A percentile compares a stretch with the other conserved stretches of the same genome.
phyloP scores from a whole-genome alignment of 331 rosid genomes.

The Pyrus hybrid region DNA sequence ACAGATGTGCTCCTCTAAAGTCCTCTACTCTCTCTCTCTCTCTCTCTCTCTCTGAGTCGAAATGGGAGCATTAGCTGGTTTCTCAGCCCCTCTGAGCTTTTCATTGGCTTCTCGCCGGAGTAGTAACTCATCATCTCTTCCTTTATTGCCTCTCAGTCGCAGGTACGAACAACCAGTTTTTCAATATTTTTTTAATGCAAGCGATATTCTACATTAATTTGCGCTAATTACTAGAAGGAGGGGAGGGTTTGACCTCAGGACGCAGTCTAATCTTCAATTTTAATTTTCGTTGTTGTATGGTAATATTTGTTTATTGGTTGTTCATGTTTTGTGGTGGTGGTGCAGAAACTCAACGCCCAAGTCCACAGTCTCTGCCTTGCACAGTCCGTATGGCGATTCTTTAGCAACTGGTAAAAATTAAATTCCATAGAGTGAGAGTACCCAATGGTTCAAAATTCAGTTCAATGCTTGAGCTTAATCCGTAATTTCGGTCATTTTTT shows the following conservation, averaged over 20 bases:
- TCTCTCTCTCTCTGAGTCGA: background rate
- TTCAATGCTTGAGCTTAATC: background rate
- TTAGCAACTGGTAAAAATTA: background rate
- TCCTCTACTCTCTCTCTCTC: background rate
- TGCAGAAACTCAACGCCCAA: slow-evolving; percentile 33
- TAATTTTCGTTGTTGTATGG: background rate
- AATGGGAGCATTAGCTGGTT: slow-evolving; percentile 53
- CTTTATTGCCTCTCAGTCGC: slow-evolving; percentile 26
- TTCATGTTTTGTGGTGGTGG: background rate
- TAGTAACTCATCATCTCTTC: slow-evolving; percentile 17
- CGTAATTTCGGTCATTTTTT: background rate
- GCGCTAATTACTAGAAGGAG: no score
- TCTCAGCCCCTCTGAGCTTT: slow-evolving; percentile 50
- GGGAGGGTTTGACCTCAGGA: no score
- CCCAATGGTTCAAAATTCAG: no score
- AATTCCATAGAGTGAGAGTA: background rate
- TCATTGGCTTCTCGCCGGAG: slow-evolving; percentile 40
- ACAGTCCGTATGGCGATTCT: slow-evolving; percentile 37
- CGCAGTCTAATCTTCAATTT: background rate
- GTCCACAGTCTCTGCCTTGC: slow-evolving; percentile 42
- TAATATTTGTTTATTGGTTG: background rate
- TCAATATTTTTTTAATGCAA: no score
- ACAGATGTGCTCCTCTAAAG: background rate
- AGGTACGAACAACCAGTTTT: slow-evolving; percentile 16
- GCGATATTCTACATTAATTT: no score